Evolutionary conservation across 2,329 filamentous ascomycete genomes (phyloP), one percentile per base, ranked within the genome.

Genomic region (Arthrobotrys sphaeroides): DNA sequence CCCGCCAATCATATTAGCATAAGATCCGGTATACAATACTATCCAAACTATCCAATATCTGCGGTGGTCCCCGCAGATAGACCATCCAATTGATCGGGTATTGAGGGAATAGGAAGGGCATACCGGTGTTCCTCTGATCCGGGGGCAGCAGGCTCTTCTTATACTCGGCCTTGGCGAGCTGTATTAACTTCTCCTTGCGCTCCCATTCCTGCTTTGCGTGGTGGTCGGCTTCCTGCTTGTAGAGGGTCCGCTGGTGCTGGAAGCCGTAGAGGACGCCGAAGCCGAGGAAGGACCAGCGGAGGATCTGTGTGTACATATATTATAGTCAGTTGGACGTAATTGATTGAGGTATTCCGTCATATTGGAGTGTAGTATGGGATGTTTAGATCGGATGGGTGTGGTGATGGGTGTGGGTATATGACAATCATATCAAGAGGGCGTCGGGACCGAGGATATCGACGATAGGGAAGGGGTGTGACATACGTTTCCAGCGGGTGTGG

Each of bases 211-310:
- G 89, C 84, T 96, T 86, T 81, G 88, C 87, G 80, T 90, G 88
- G 79, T 89, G 86, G 77, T 87, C 84, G 85, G 90, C 91, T 82
- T 93, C 89, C 81, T 88, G 84, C 69, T 91, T 84, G 80, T 85
- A 90, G 84, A 99, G 90, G 77, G 89, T 88, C 82, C 90, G 87
- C 86, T 99, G 95, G 87, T 97, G 94, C 84, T 90, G 92, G 86
- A 97, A 89, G 84, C 95, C 95, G 87, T 99, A 99, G 85, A 97
- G 90, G 83, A 98, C 86, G 83, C 95, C 95, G 82, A 93, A 87
- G 82, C 90, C 91, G 80, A 99, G 91, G 83, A 94, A 94, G 82
- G 93, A 94, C 88, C 94, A 99, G 85, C 95, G 94, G 84, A 98
- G 89, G 84, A 99, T 94, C 95, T 99, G 84, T 68, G 12, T 16